phyloP scores from a whole-genome alignment of 2,329 filamentous ascomycete species.

The Diplodia intermedia region DNA sequence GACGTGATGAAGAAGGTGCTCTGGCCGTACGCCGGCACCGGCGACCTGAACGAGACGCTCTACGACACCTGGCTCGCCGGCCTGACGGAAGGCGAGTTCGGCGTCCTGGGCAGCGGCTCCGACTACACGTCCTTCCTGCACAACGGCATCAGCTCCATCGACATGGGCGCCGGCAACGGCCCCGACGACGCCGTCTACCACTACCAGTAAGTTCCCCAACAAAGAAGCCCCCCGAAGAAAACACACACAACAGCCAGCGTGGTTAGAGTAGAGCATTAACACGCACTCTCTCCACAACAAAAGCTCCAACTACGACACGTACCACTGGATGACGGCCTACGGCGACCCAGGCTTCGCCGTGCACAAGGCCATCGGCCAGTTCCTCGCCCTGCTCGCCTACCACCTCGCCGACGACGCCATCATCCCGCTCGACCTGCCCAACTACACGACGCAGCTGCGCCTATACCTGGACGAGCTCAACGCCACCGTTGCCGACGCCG shows the following conservation, averaged over 20 bases:
- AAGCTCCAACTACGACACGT: conserved; percentile 53
- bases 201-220: conserved; percentile 36
- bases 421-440: conserved; percentile 49
- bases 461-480: conserved; percentile 48
- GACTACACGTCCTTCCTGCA: conserved; percentile 58
- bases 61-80: conserved; percentile 54
- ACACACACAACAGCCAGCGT: no score
- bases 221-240: background rate
- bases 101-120: conserved; percentile 54
- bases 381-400: conserved; percentile 52
- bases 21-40: conserved; percentile 48
- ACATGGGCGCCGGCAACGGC: conserved; percentile 51
- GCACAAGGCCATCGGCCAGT: conserved; percentile 59
- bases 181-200: conserved; percentile 54
- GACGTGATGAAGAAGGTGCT: conserved; percentile 52
- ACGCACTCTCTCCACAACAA: no score
- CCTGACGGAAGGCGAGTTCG: conserved; percentile 45
- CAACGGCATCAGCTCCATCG: conserved; percentile 52
- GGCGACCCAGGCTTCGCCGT: conserved; percentile 60
- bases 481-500: conserved; percentile 37
- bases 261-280: no score
- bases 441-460: conserved; percentile 49
- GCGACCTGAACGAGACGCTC: conserved; percentile 47
- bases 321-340: conserved; percentile 60
- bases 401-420: conserved; percentile 50